phyloP scores from a whole-genome alignment of 306 rosid species.

The Dryas alaskensis region DNA sequence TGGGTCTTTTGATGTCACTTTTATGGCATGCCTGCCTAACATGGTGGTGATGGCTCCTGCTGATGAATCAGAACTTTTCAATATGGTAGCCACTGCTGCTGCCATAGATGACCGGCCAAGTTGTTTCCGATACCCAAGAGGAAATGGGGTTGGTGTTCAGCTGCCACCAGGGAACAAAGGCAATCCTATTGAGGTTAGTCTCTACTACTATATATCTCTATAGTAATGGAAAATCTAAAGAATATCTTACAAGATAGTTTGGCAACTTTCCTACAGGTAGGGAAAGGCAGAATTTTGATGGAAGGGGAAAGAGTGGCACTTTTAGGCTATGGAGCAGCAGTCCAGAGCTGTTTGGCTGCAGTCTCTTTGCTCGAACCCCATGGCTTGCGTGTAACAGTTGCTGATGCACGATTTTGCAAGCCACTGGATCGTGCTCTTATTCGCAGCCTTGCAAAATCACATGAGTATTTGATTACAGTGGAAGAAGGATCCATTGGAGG shows the following conservation, averaged over 20 bases:
- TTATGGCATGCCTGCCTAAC: constrained; percentile 98
- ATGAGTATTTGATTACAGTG: constrained; percentile 73
- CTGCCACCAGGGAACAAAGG: constrained; percentile 81
- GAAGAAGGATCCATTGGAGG: constrained; percentile 99
- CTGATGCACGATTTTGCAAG: constrained; percentile 90
- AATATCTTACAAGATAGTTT: background rate
- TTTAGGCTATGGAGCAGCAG: constrained; percentile 78
- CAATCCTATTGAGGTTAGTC: constrained; percentile 54
- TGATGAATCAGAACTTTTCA: constrained; percentile 87
- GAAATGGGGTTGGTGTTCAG: constrained; percentile 78
- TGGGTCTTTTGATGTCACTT: constrained; percentile 89
- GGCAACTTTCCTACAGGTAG: constrained; percentile 45
- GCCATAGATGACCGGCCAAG: constrained; percentile 91
- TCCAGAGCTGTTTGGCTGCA: constrained; percentile 73
- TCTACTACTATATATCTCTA: background rate
- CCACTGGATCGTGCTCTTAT: constrained; percentile 75
- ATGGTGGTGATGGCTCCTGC: constrained; percentile 99
- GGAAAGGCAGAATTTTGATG: constrained; percentile 66
- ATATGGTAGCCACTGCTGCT: constrained; percentile 96
- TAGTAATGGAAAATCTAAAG: background rate
- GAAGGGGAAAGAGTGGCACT: constrained; percentile 94
- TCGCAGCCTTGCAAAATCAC: constrained; percentile 80
- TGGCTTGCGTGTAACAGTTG: constrained; percentile 60
- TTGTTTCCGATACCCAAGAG: constrained; percentile 95
- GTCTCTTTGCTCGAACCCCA: constrained; percentile 44